phyloP scores from a whole-genome alignment of 441 rosid genomes.

The Dalechampia spathulata region DNA sequence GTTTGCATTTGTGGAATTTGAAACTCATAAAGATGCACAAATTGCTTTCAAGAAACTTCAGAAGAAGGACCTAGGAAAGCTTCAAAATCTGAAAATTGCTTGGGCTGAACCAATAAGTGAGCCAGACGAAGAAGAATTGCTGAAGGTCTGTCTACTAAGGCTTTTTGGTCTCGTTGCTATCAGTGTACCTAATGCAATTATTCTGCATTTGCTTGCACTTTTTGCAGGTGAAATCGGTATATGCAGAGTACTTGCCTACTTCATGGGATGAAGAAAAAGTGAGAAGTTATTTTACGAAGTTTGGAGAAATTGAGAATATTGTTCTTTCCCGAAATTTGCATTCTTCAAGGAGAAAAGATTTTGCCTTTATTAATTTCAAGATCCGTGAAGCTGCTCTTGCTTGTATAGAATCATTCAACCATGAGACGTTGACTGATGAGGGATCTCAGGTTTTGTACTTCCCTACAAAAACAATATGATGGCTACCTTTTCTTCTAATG shows the following conservation, averaged over 20 bases:
- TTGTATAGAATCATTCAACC: conserved; percentile 24
- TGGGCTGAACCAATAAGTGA: conserved; percentile 32
- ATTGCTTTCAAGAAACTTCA: conserved; percentile 28
- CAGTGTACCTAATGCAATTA: background rate
- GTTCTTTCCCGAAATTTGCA: conserved; percentile 27
- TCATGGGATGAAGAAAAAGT: conserved; percentile 31
- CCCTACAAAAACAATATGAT: background rate
- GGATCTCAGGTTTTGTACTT: conserved; percentile 22
- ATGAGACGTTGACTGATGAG: conserved; percentile 7
- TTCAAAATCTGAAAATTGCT: conserved; percentile 23
- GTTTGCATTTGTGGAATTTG: conserved; percentile 31
- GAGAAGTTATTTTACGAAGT: conserved; percentile 21
- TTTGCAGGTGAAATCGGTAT: conserved; percentile 29
- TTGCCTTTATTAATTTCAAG: conserved; percentile 27
- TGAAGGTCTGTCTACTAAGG: conserved; percentile 20
- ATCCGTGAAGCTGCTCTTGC: conserved; percentile 26
- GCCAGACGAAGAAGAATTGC: conserved; percentile 31
- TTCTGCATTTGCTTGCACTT: conserved; percentile 1
- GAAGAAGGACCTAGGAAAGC: conserved; percentile 19
- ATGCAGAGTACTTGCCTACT: conserved; percentile 28
- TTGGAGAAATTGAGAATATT: conserved; percentile 33
- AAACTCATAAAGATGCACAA: conserved; percentile 28
- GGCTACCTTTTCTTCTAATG: background rate
- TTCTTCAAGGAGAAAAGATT: conserved; percentile 29
- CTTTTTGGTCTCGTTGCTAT: background rate